phyloP scores from a whole-genome alignment of 805 yeast genomes.

The Schwanniomyces polymorphus region DNA sequence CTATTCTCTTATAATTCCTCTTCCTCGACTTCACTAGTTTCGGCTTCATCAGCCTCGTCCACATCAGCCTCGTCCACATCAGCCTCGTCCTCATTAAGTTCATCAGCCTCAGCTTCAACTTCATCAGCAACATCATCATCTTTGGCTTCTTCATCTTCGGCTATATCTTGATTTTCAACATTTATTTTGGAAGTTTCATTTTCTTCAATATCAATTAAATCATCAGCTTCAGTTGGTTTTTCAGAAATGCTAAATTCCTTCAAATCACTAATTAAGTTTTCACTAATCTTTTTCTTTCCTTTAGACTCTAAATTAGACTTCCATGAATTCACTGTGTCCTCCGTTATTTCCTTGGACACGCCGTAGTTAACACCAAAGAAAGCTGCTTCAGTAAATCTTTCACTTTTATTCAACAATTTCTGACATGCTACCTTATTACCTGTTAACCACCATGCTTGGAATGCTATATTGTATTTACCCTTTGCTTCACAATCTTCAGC shows the following conservation, averaged over 20 bases:
- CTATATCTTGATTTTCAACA: slow-evolving; percentile 9
- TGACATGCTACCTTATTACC: slow-evolving; percentile 69
- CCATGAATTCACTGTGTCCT: slow-evolving; percentile 62
- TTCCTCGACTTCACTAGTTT: background rate
- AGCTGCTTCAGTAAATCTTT: slow-evolving; percentile 82
- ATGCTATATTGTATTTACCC: slow-evolving; percentile 88
- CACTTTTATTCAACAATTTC: slow-evolving; percentile 63
- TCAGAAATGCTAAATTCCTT: slow-evolving; percentile 10
- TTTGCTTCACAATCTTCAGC: slow-evolving; percentile 66
- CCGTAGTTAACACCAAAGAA: slow-evolving; percentile 75
- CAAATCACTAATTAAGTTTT: slow-evolving; percentile 53
- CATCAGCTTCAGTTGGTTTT: slow-evolving; percentile 11
- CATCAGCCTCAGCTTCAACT: slow-evolving; percentile 1
- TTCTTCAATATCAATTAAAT: slow-evolving; percentile 20
- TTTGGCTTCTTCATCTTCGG: slow-evolving; percentile 4
- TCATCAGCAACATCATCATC: slow-evolving; percentile 3
- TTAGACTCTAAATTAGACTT: slow-evolving; percentile 50
- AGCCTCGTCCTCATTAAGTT: background rate
- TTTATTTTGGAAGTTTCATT: slow-evolving; percentile 7
- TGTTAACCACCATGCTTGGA: slow-evolving; percentile 85
- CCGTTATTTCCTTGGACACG: slow-evolving; percentile 36
- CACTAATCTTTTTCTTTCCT: slow-evolving; percentile 61
- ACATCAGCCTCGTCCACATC: background rate
- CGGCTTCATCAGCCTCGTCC: background rate
- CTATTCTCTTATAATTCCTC: background rate